A percentile compares a stretch with the other conserved stretches of the same genome.
Evolutionary conservation across 2,329 filamentous ascomycete genomes (phyloP).

Genomic region (Fusarium sambucinum): DNA sequence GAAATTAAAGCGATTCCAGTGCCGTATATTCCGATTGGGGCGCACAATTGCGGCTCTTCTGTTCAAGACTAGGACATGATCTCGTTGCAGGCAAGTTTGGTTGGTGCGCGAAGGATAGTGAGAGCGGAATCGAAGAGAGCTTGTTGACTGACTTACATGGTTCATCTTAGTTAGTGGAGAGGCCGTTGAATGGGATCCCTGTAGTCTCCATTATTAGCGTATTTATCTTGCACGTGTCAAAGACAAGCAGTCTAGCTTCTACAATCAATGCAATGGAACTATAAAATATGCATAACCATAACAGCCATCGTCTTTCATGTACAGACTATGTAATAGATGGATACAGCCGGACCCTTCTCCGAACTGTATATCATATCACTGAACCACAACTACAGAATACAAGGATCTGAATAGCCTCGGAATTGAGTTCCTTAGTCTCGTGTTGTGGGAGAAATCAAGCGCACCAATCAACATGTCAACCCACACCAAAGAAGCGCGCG

Average conservation of each 20-base stretch:
- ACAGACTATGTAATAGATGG: not conserved
- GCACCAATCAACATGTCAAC: conserved; percentile 2
- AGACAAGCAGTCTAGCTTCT: not conserved
- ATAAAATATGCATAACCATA: not conserved
- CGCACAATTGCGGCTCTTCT: conserved; percentile 23
- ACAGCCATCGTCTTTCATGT: not conserved
- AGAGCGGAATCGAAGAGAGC: not conserved
- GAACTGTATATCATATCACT: too few relatives aligned
- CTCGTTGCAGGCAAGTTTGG: conserved; percentile 3
- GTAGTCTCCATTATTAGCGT: not conserved
- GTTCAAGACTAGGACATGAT: not conserved
- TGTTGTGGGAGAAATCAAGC: conserved; percentile 14
- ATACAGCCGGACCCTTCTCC: not conserved
- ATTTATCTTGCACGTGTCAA: not conserved
- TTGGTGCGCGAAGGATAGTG: conserved; percentile 19
- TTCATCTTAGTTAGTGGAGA: conserved; percentile 9
- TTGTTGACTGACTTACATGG: conserved; percentile 1
- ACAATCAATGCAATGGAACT: not conserved
- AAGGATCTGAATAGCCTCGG: conserved; percentile 11
- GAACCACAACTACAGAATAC: not conserved
- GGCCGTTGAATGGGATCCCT: conserved; percentile 1
- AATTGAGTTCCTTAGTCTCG: conserved; percentile 26
- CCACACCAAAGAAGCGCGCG: conserved; percentile 4
- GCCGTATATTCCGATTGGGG: conserved; percentile 19
- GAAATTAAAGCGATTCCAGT: conserved; percentile 2